Evolutionary conservation across 73 alveolate species (phyloP).

Genomic region (Paramecium pentaurelia): DNA sequence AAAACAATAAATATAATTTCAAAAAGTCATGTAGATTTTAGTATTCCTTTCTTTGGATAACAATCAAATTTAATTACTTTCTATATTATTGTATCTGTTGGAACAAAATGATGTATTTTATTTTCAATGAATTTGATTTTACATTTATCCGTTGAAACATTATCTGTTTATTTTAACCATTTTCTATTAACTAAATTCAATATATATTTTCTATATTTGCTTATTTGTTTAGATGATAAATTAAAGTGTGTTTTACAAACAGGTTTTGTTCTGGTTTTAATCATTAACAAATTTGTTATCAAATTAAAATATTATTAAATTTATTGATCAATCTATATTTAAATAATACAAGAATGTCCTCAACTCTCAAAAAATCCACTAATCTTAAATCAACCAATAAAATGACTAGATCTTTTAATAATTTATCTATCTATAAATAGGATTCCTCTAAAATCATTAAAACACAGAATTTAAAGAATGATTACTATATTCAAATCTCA

Average conservation of each 20-base stretch:
- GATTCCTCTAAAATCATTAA: not conserved
- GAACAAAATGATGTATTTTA: not conserved
- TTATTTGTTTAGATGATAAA: not conserved
- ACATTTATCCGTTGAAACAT: not conserved
- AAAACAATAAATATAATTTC: not conserved
- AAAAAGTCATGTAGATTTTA: not conserved
- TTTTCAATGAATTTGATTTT: not conserved
- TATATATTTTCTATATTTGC: not conserved
- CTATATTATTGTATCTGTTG: not conserved
- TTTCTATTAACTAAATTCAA: not conserved
- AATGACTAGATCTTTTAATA: not conserved
- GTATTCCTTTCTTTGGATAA: not conserved
- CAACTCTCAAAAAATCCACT: not conserved
- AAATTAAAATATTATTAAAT: not conserved
- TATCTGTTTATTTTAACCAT: not conserved
- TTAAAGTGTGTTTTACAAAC: conserved; percentile 25
- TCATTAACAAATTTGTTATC: not conserved
- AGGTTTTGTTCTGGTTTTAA: conserved; percentile 14
- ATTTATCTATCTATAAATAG: not conserved
- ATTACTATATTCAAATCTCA: not conserved
- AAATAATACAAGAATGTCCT: not conserved
- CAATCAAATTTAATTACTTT: not conserved
- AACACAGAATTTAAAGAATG: not conserved
- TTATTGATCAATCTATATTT: not conserved
- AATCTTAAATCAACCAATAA: not conserved